phyloP scores from a whole-genome alignment of 2,329 filamentous ascomycete genomes.

The Sarocladium oryzae region DNA sequence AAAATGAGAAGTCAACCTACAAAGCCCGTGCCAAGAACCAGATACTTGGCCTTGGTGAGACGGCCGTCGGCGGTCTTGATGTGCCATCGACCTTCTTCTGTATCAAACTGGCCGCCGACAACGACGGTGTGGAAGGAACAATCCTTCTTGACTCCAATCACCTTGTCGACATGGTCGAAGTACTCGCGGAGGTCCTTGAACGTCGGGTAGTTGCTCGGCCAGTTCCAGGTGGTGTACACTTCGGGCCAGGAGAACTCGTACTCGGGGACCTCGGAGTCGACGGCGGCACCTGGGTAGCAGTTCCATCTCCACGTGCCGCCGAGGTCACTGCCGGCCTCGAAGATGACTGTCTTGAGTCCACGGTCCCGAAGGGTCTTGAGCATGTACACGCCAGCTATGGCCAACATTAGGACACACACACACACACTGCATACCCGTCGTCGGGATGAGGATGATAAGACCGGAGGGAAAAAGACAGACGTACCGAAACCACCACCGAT shows the following conservation, averaged over 20 bases:
- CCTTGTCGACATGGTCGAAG: constrained; percentile 53
- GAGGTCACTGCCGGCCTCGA: constrained; percentile 43
- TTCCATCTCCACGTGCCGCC: constrained; percentile 54
- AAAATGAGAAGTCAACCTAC: no score
- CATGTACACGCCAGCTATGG: constrained; percentile 38
- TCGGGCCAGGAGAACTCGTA: constrained; percentile 49
- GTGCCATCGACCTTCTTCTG: constrained; percentile 38
- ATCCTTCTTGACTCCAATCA: constrained; percentile 49
- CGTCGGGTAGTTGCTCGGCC: constrained; percentile 44
- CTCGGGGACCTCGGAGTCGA: constrained; percentile 47
- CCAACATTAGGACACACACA: no score
- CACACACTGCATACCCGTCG: no score
- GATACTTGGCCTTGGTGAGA: constrained; percentile 40
- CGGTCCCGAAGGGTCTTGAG: constrained; percentile 44
- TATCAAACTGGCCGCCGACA: constrained; percentile 44
- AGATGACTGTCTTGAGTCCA: constrained; percentile 41
- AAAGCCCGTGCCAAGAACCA: constrained; percentile 49
- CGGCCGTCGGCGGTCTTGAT: constrained; percentile 44
- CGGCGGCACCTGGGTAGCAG: constrained; percentile 46
- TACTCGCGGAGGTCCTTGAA: constrained; percentile 48
- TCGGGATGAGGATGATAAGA: background rate
- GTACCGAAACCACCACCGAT: constrained; percentile 39
- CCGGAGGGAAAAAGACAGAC: background rate
- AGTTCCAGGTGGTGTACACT: constrained; percentile 50
- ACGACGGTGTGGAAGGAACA: constrained; percentile 50